Evolutionary conservation across 2,329 filamentous ascomycete genomes (phyloP).

Genomic region (Diaporthe amygdali): DNA sequence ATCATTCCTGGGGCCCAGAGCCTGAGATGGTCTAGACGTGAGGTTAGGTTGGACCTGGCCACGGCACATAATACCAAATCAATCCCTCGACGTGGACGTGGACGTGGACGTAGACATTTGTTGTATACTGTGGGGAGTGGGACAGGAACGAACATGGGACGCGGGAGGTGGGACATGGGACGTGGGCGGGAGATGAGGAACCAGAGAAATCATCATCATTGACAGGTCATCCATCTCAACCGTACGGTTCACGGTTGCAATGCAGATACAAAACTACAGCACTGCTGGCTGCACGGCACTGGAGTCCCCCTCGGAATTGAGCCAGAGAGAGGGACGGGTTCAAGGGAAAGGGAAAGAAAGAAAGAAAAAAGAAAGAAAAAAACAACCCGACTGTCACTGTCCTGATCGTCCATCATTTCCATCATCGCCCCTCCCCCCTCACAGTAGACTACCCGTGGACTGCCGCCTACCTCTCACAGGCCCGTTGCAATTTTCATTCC

Average conservation of each 20-base stretch:
- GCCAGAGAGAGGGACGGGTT: neutral
- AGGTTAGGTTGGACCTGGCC: too few relatives aligned
- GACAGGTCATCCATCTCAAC: constrained; percentile 5
- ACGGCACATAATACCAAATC: neutral
- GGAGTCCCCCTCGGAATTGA: neutral
- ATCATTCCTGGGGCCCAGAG: constrained; percentile 5
- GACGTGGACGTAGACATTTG: too few relatives aligned
- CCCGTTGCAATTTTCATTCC: neutral
- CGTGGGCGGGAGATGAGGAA: constrained; percentile 11
- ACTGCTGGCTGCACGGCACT: neutral
- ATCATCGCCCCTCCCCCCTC: neutral
- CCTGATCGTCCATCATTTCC: constrained; percentile 22
- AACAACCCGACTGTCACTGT: neutral
- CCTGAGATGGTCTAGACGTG: neutral
- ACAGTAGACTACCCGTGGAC: constrained; percentile 7
- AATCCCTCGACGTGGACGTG: neutral
- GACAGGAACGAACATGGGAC: constrained; percentile 9
- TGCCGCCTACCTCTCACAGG: neutral
- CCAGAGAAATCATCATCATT: neutral
- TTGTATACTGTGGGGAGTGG: too few relatives aligned
- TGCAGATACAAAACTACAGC: neutral
- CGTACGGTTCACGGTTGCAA: neutral
- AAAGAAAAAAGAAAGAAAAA: neutral
- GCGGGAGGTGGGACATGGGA: constrained; percentile 8
- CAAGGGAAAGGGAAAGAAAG: neutral